Percentiles rank a stretch among this genome's conserved stretches.
These are phyloP conservation scores for Orbilia brochopaga DNA, from an alignment of 2,329 filamentous ascomycete species.

Conservation along the genomic window DNA sequence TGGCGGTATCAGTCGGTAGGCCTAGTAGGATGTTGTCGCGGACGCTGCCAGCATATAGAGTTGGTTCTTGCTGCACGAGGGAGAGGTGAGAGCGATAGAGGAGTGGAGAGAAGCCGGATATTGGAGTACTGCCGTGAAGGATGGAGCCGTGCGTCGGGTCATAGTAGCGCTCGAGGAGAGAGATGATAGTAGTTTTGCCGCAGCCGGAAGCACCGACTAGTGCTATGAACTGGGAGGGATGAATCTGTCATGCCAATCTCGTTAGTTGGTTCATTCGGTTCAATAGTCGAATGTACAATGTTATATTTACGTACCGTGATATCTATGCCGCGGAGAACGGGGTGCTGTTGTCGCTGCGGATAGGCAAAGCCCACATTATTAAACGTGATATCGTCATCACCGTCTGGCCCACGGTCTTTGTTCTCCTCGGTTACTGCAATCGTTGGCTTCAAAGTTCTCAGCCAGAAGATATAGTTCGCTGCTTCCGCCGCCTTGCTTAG, in stretches of 20 bases:
- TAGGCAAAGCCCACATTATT: slow-evolving; percentile 59
- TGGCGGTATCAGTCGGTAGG: slow-evolving; percentile 62
- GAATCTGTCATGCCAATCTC: slow-evolving; percentile 55
- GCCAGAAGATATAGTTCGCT: slow-evolving; percentile 57
- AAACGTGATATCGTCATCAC: slow-evolving; percentile 57
- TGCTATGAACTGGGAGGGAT: slow-evolving; percentile 63
- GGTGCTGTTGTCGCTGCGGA: slow-evolving; percentile 58
- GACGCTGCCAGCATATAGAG: slow-evolving; percentile 60
- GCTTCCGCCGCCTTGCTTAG: slow-evolving; percentile 50
- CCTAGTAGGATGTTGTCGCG: slow-evolving; percentile 54
- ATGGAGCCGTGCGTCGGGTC: slow-evolving; percentile 65
- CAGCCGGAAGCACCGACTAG: slow-evolving; percentile 67
- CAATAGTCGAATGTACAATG: slow-evolving; percentile 11
- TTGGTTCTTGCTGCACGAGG: slow-evolving; percentile 61
- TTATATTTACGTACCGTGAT: slow-evolving; percentile 55
- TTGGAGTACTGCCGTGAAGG: slow-evolving; percentile 65
- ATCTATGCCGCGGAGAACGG: slow-evolving; percentile 60
- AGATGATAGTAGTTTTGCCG: slow-evolving; percentile 58
- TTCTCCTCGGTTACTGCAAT: slow-evolving; percentile 55
- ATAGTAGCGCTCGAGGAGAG: slow-evolving; percentile 68
- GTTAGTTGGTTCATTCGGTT: neutral
- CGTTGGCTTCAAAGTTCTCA: slow-evolving; percentile 27
- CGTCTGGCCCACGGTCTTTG: slow-evolving; percentile 51
- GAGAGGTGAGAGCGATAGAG: slow-evolving; percentile 59
- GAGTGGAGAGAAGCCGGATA: slow-evolving; percentile 57